Evolutionary conservation across 202 grass and related monocot species (phyloP), one percentile per base, ranked within the genome.

Genomic region (Alloteropsis angusta): DNA sequence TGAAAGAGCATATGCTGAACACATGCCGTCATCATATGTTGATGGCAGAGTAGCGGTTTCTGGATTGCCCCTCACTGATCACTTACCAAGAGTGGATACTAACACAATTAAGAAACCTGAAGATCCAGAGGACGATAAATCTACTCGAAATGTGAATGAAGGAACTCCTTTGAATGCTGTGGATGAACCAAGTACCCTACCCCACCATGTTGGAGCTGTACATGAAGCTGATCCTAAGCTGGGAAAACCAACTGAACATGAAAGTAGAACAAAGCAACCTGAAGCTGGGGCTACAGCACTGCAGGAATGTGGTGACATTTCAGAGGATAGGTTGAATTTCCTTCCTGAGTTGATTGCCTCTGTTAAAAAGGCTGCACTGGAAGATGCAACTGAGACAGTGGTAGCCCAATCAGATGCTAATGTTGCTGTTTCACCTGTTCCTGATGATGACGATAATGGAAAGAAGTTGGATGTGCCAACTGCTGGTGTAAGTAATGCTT

Each of bases 321-420:
- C 72, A 7, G 72, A 84, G 54, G 89, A 79, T 74, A 86, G 60
- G 64, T 75, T 88, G 84, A 85, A 70, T 62, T 83, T 90, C 41
- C 72, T 92, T 72, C 87, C 88, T 18, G 86, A 97, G 35, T 73
- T 97, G 76, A 87, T 88, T 68, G 85, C 88, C 35, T 85, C 95
- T 76, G 87, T 94, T 70, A 98, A 83, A 64, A 92, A 63, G 49
- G 85, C 86, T 9, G 79, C 80, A 53, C 48, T 95, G 71, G 88
- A 90, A 80, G 91, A 83, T 60, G 58, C 68, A n/a, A 80, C 88
- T 42, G 87, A 84, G 41, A 82, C 84, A 62, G 41, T 15, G 28
- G 65, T 78, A 13, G 66, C 52, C 62, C 75, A 86, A 73, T 36
- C 55, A 87, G 49, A 79, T 88, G 82, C 56, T 84, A 70, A 19